Base-by-base conservation (phyloP, 192 early-diverging fungal species). In the Coemansia sp. region DNA sequence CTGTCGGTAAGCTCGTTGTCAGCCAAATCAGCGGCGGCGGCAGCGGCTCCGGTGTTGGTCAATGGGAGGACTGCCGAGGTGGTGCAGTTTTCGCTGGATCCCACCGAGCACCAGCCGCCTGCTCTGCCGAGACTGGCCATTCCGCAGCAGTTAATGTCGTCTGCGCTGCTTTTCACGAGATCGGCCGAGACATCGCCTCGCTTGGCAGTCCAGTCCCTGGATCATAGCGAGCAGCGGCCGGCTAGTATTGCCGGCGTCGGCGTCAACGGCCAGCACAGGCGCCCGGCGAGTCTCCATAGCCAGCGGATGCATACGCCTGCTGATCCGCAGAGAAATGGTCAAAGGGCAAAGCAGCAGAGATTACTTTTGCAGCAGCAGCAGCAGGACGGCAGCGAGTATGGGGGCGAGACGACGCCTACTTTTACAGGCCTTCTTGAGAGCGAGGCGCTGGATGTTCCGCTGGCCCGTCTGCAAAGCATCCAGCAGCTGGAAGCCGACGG, bases 81-180 rank as follows among this genome's bases (percentile, higher is more conserved):
- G 0, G 19, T 36, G 60, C 72, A 62, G 22, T 74, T 71, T 24
- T 55, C 63, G 46, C 68, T 74, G 3, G 78, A 74, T 7, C 70
- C 70, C 1, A 55, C 45, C 13, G 58, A 45, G 1, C 45, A 47
- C 34, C 55, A 32, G 2, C 34, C 49, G 13, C n/a, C 19, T 8
- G 4, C 53, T 28, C 7, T 18, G 4, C 29, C 30, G 10, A 16
- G 3, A 9, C 11, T 3, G 14, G 27, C 16, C 32, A 39, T 16
- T 23, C 55, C 55, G 55, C 30, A 29, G 27, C 50, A 22, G 19
- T 51, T 22, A 25, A n/a, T n/a, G n/a, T n/a, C n/a, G n/a, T n/a
- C n/a, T n/a, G n/a, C n/a, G n/a, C n/a, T n/a, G n/a, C n/a, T n/a
- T n/a, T 25, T 27, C 22, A 22, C 22, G 23, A 25, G 23, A 25